Conservation (phyloP, 1,284 basidiomycete genomes). For the Irpex sp. region DNA sequence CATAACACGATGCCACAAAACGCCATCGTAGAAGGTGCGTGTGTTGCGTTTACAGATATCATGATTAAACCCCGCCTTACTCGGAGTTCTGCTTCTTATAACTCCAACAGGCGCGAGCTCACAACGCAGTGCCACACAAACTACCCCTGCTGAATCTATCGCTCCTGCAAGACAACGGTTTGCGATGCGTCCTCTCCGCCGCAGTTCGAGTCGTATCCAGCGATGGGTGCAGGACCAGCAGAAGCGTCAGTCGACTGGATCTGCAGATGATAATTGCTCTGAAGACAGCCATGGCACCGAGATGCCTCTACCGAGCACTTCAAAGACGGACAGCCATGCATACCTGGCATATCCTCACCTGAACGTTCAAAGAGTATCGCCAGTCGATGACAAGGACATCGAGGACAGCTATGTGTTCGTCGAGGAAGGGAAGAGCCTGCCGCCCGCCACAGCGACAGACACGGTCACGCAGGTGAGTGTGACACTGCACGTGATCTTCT, state of each 20-base stretch:
- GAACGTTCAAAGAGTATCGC: background rate
- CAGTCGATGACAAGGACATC: constrained; percentile 24
- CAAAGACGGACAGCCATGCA: constrained; percentile 31
- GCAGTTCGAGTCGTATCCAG: constrained; percentile 58
- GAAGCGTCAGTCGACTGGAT: constrained; percentile 10
- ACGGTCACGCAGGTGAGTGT: constrained; percentile 24
- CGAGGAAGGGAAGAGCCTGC: constrained; percentile 30
- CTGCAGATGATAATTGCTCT: constrained; percentile 3
- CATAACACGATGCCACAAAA: constrained; percentile 1
- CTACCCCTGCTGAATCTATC: constrained; percentile 11
- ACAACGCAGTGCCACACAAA: constrained; percentile 18
- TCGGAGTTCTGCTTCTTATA: background rate
- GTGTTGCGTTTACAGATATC: constrained; percentile 1
- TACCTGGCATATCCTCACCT: constrained; percentile 48
- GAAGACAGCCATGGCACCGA: constrained; percentile 20
- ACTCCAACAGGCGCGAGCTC: constrained; percentile 3
- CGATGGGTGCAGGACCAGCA: constrained; percentile 70
- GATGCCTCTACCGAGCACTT: constrained; percentile 21
- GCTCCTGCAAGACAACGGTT: constrained; percentile 15
- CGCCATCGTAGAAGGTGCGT: constrained; percentile 10
- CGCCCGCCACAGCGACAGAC: constrained; percentile 35
- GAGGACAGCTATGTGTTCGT: constrained; percentile 56
- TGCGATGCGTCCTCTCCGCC: constrained; percentile 24
- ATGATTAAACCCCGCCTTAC: background rate
- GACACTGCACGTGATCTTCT: constrained; percentile 23